Conservation (phyloP, 805 yeast species). For the Candida lessepsii region DNA sequence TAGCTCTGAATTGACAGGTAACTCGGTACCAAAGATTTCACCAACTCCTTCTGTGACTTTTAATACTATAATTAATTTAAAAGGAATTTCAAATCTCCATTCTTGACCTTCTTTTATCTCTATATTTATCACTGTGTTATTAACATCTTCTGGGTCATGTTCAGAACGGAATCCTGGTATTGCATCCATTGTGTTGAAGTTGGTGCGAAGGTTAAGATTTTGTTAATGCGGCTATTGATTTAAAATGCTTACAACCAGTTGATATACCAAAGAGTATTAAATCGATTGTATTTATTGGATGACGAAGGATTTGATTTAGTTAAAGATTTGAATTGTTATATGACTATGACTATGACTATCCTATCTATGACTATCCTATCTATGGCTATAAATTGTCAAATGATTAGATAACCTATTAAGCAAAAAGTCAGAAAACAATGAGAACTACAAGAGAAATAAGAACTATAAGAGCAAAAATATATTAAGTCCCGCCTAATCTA, state of each 20-base stretch:
- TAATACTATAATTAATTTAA: conserved; percentile 48
- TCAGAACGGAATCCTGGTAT: conserved; percentile 16
- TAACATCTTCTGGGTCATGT: conserved; percentile 8
- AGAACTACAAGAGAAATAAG: not conserved
- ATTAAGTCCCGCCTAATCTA: conserved; percentile 3
- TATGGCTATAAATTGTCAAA: too few relatives aligned
- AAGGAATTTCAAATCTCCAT: conserved; percentile 74
- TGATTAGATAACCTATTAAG: too few relatives aligned
- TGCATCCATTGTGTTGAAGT: conserved; percentile 13
- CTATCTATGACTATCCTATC: too few relatives aligned
- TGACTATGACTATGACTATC: too few relatives aligned
- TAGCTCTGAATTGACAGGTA: conserved; percentile 63
- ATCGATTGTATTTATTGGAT: too few relatives aligned
- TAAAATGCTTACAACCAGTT: too few relatives aligned
- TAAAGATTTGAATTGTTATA: too few relatives aligned
- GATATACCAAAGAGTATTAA: too few relatives aligned
- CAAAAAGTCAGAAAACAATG: too few relatives aligned
- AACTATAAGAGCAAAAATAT: not conserved
- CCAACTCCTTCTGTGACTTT: conserved; percentile 67
- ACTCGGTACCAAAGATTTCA: conserved; percentile 91
- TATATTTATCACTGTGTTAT: conserved; percentile 18
- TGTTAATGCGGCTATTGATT: too few relatives aligned
- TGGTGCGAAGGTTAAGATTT: not conserved
- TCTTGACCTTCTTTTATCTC: conserved; percentile 48
- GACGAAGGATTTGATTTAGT: too few relatives aligned